Evolutionary conservation across 371 early-diverging fungal genomes (phyloP).

Genomic region (Mortierella sp.): DNA sequence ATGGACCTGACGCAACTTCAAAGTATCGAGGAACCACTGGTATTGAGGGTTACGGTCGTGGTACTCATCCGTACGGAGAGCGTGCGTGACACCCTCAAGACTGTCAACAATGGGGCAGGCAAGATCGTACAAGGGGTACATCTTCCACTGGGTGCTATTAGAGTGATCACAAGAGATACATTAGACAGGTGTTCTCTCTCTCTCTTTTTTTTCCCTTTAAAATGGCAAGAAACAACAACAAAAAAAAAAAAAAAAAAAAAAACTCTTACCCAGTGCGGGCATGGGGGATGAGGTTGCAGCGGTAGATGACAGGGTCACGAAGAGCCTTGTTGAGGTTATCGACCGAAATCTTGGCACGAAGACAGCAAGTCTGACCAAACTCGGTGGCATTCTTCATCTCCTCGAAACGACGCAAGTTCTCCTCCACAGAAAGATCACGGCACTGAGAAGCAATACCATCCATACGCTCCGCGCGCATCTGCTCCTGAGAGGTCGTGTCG

Average conservation of each 20-base stretch:
- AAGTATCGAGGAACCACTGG: conserved; percentile 96
- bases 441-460: conserved; percentile 89
- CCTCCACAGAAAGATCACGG: conserved; percentile 90
- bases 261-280: conserved; percentile 81
- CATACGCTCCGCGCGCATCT: conserved; percentile 95
- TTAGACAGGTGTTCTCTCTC: not conserved
- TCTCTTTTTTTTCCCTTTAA: no score
- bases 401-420: conserved; percentile 92
- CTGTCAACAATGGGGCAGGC: conserved; percentile 99
- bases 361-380: conserved; percentile 85
- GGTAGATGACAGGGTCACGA: conserved; percentile 99
- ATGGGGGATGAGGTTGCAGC: conserved; percentile 95
- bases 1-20: conserved; percentile 88
- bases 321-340: conserved; percentile 96
- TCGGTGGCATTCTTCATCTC: conserved; percentile 95
- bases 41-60: conserved; percentile 99
- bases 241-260: not conserved
- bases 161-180: not conserved
- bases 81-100: conserved; percentile 98
- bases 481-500: conserved; percentile 93
- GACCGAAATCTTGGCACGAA: conserved; percentile 99
- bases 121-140: conserved; percentile 99
- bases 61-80: conserved; percentile 99
- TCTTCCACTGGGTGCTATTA: conserved; percentile 87
- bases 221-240: not conserved